Conservation (phyloP, 148 eudicot species). For the Rhododendron williamsianum region DNA sequence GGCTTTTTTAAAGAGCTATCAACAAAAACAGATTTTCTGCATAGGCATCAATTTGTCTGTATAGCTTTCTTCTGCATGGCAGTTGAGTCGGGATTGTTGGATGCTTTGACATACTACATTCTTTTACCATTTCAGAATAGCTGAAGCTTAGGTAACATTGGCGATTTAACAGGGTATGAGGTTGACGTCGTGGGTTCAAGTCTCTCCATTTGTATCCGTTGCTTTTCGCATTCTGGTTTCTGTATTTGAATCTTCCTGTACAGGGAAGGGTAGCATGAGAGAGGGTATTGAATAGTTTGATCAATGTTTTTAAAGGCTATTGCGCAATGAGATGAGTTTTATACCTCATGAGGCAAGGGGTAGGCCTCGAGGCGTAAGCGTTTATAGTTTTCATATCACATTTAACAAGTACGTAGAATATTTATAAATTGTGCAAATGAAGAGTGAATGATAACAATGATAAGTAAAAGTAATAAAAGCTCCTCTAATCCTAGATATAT, state of each 20-base stretch:
- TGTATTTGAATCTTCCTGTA: neutral
- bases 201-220: neutral
- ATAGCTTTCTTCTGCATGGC: neutral
- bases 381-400: neutral
- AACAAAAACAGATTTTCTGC: neutral
- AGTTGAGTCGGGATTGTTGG: neutral
- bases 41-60: neutral
- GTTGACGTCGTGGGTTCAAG: neutral
- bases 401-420: neutral
- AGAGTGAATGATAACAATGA: neutral
- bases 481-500: neutral
- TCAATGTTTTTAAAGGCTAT: neutral
- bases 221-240: neutral
- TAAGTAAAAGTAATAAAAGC: neutral
- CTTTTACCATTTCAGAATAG: neutral
- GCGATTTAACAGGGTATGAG: neutral
- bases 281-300: neutral
- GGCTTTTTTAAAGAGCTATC: neutral
- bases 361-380: neutral
- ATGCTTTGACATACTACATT: neutral
- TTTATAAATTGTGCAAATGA: no score
- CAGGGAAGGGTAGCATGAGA: neutral
- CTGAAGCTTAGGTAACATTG: neutral
- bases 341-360: neutral
- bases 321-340: neutral